Evolutionary conservation across 257 asterid genomes (phyloP).

Genomic region (Solanum bukasovii): DNA sequence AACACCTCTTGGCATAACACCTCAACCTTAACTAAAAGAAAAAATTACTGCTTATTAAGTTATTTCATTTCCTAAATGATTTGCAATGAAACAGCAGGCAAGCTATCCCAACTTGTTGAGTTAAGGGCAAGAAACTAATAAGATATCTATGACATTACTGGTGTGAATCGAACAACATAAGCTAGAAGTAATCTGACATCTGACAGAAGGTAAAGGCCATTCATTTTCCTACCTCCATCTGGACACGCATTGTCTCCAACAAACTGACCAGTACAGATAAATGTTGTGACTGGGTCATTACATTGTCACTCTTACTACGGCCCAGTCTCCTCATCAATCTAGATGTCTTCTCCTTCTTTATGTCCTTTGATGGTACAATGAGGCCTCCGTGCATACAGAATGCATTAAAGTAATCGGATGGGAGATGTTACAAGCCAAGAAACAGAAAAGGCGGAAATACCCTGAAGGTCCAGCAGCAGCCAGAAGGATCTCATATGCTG

Average conservation of each 20-base stretch:
- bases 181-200: neutral
- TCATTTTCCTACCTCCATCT: slow-evolving; percentile 70
- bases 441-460: slow-evolving; percentile 24
- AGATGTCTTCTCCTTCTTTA: slow-evolving; percentile 72
- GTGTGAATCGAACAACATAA: neutral
- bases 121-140: neutral
- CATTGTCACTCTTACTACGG: slow-evolving; percentile 60
- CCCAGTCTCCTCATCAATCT: slow-evolving; percentile 86
- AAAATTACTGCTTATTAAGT: too few species aligned
- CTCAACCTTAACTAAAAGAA: too few species aligned
- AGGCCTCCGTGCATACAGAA: slow-evolving; percentile 55
- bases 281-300: slow-evolving; percentile 40
- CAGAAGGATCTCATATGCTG: slow-evolving; percentile 88
- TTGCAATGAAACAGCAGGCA: neutral
- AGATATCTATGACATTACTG: neutral
- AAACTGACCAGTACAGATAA: slow-evolving; percentile 75
- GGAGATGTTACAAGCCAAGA: neutral
- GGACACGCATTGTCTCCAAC: slow-evolving; percentile 95
- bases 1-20: too few species aligned
- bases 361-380: slow-evolving; percentile 85
- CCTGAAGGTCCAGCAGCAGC: slow-evolving; percentile 99
- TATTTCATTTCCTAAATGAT: neutral
- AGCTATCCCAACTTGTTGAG: neutral
- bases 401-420: neutral
- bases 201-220: neutral